Evolutionary conservation across 2,329 filamentous ascomycete species (phyloP).

Genomic region (Clarireedia hainanense): DNA sequence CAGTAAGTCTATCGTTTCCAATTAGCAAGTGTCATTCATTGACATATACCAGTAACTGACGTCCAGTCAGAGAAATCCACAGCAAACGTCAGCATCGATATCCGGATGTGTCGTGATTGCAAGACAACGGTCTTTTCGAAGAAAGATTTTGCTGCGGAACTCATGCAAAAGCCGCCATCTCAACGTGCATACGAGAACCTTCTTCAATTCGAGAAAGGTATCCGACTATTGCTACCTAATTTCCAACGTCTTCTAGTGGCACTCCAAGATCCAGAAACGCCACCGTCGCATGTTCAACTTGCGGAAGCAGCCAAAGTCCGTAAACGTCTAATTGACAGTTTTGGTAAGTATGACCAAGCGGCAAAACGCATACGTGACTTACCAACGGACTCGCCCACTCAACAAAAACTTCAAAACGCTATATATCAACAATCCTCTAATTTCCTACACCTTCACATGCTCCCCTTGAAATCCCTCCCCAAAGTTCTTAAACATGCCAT

Average conservation of each 20-base stretch:
- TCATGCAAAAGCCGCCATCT: slow-evolving; percentile 49
- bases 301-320: slow-evolving; percentile 63
- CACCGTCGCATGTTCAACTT: slow-evolving; percentile 42
- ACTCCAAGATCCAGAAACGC: slow-evolving; percentile 57
- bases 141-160: slow-evolving; percentile 55
- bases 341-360: slow-evolving; percentile 62
- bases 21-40: slow-evolving; percentile 12
- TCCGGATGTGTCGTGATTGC: slow-evolving; percentile 91
- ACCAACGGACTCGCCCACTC: slow-evolving; percentile 54
- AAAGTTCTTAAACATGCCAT: slow-evolving; percentile 56
- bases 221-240: slow-evolving; percentile 57
- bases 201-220: slow-evolving; percentile 62
- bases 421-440: slow-evolving; percentile 62
- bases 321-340: slow-evolving; percentile 63
- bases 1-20: slow-evolving; percentile 38
- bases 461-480: slow-evolving; percentile 57
- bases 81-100: slow-evolving; percentile 59
- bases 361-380: slow-evolving; percentile 61
- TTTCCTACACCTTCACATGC: slow-evolving; percentile 67
- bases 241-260: slow-evolving; percentile 59
- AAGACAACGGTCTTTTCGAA: slow-evolving; percentile 61
- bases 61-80: slow-evolving; percentile 38
- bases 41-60: slow-evolving; percentile 30
- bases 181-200: slow-evolving; percentile 61
- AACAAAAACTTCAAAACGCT: slow-evolving; percentile 57